These are phyloP conservation scores for Cryptosporidium parvum DNA, from an alignment of 169 alveolate species.

Conservation along the genomic window DNA sequence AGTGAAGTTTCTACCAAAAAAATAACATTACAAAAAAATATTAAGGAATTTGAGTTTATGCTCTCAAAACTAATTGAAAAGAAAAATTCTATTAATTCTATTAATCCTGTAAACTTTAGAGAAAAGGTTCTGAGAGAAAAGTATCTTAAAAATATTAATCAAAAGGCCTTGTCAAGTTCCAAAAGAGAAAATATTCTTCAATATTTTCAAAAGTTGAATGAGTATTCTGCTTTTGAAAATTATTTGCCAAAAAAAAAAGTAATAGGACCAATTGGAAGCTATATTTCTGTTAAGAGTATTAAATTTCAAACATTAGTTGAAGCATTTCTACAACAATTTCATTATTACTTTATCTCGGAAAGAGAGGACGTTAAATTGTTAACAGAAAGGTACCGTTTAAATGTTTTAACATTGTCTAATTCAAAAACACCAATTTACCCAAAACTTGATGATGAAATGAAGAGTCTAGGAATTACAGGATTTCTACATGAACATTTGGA, in stretches of 20 bases:
- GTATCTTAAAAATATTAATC: constrained; percentile 31
- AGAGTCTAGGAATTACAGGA: constrained; percentile 34
- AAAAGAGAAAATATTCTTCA: constrained; percentile 31
- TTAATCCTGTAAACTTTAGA: neutral
- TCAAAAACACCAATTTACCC: constrained; percentile 40
- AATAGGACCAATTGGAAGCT: constrained; percentile 66
- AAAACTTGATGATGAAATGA: constrained; percentile 34
- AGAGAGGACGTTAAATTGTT: constrained; percentile 56
- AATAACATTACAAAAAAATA: neutral
- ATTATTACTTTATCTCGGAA: constrained; percentile 63
- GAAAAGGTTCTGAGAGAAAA: constrained; percentile 18
- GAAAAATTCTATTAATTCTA: neutral
- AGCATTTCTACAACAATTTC: constrained; percentile 53
- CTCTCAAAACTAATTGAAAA: constrained; percentile 6
- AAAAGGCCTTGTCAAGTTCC: neutral
- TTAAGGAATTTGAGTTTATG: constrained; percentile 9
- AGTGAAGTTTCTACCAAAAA: constrained; percentile 28
- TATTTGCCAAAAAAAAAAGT: constrained; percentile 37
- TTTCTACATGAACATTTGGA: constrained; percentile 52
- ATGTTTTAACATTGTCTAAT: constrained; percentile 59
- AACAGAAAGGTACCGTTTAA: constrained; percentile 44
- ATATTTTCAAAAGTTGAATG: constrained; percentile 1
- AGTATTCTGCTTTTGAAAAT: neutral
- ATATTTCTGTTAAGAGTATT: constrained; percentile 10
- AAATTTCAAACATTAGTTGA: constrained; percentile 37